Evolutionary conservation across 169 alveolate genomes (phyloP).

Genomic region (Plasmodium malariae): DNA sequence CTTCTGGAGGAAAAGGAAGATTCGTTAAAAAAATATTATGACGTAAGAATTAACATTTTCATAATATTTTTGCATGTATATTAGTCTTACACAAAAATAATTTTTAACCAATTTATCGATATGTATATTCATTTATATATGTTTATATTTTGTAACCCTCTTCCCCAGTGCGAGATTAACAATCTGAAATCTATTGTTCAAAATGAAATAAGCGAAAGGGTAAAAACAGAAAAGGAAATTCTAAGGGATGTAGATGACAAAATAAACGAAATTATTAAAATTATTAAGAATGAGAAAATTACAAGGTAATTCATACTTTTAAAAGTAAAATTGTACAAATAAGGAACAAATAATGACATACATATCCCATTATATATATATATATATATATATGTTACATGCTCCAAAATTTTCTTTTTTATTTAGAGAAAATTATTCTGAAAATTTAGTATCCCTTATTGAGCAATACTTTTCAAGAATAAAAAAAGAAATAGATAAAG

Average conservation of each 20-base stretch:
- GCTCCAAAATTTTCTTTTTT: constrained; percentile 11
- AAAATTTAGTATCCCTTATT: constrained; percentile 67
- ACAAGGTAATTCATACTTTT: constrained; percentile 52
- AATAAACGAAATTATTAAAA: constrained; percentile 65
- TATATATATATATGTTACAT: neutral
- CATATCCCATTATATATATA: neutral
- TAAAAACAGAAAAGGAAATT: constrained; percentile 61
- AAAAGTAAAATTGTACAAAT: neutral
- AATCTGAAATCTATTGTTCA: constrained; percentile 49
- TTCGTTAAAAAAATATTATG: constrained; percentile 68
- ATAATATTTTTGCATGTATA: neutral
- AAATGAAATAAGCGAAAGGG: constrained; percentile 63
- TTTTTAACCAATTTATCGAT: neutral
- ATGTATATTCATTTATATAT: neutral
- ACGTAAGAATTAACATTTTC: constrained; percentile 6
- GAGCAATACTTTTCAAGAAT: constrained; percentile 72
- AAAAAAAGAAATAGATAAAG: constrained; percentile 68
- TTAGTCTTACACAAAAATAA: neutral
- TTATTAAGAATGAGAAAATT: constrained; percentile 55
- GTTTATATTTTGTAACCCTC: neutral
- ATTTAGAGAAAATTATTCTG: constrained; percentile 64
- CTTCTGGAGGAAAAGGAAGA: constrained; percentile 67
- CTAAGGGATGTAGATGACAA: constrained; percentile 69
- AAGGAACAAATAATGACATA: neutral
- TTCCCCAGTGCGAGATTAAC: constrained; percentile 32